Evolutionary conservation across 768 basidiomycete genomes (phyloP).

Genomic region (Lentinula edodes): DNA sequence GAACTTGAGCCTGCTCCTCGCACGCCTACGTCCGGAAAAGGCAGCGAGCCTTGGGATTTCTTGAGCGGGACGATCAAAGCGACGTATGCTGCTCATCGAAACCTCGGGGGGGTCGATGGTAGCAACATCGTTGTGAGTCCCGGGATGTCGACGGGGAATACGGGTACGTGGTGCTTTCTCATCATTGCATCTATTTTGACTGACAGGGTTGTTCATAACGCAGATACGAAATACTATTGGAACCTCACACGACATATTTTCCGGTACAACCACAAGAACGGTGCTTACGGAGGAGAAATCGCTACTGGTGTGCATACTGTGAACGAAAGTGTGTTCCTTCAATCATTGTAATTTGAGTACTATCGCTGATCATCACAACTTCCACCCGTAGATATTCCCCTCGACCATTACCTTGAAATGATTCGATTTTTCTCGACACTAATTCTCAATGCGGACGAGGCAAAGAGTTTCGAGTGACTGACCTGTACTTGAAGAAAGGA

Average conservation of each 20-base stretch:
- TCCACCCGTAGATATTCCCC: background rate
- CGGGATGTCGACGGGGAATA: constrained; percentile 30
- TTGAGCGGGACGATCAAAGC: constrained; percentile 40
- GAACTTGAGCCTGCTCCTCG: constrained; percentile 47
- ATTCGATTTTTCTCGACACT: constrained; percentile 32
- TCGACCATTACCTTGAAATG: constrained; percentile 16
- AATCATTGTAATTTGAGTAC: too few species aligned
- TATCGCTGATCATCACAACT: background rate
- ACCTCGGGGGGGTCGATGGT: background rate
- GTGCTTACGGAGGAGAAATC: constrained; percentile 10
- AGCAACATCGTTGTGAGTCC: constrained; percentile 20
- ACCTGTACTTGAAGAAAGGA: background rate
- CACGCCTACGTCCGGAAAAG: constrained; percentile 22
- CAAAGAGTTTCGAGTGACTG: constrained; percentile 5
- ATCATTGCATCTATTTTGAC: constrained; percentile 5
- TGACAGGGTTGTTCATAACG: background rate
- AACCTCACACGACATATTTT: constrained; percentile 32
- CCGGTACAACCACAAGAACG: constrained; percentile 36
- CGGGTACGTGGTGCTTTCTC: constrained; percentile 16
- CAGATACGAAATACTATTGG: constrained; percentile 33
- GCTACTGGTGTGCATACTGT: constrained; percentile 40
- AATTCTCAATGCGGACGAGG: constrained; percentile 35
- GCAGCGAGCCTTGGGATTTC: constrained; percentile 22
- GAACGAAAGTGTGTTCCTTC: constrained; percentile 38
- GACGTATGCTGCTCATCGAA: constrained; percentile 26